Percentiles rank a stretch among this genome's conserved stretches.
phyloP scores from a whole-genome alignment of 495 filamentous ascomycete species.

The Aspergillus nanangensis region DNA sequence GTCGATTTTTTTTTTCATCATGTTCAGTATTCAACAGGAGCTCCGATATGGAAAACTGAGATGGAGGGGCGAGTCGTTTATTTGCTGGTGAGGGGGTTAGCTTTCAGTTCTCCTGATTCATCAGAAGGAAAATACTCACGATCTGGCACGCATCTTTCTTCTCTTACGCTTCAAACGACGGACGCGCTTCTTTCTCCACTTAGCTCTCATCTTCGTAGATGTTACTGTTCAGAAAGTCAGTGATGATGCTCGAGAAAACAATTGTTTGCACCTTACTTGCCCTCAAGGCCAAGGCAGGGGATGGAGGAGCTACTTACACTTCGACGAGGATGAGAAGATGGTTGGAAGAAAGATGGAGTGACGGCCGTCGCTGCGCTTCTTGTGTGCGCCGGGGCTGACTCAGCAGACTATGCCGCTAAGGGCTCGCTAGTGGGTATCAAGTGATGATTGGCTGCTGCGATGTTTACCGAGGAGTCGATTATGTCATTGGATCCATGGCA shows the following conservation, averaged over 20 bases:
- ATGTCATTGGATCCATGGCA: slow-evolving; percentile 1
- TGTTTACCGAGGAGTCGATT: slow-evolving; percentile 19
- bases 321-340: slow-evolving; percentile 53
- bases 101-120: not conserved
- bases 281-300: slow-evolving; percentile 5
- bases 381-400: slow-evolving; percentile 45
- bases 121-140: slow-evolving; percentile 55
- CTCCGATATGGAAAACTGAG: slow-evolving; percentile 47
- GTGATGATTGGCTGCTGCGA: slow-evolving; percentile 14
- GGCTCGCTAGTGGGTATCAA: slow-evolving; percentile 23
- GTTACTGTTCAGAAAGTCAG: slow-evolving; percentile 19
- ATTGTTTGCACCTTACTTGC: no score
- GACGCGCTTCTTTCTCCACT: slow-evolving; percentile 99
- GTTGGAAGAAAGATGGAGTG: slow-evolving; percentile 43
- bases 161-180: slow-evolving; percentile 97
- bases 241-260: no score
- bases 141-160: slow-evolving; percentile 95
- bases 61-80: slow-evolving; percentile 66
- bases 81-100: slow-evolving; percentile 53
- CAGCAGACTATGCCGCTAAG: slow-evolving; percentile 39
- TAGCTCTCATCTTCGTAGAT: slow-evolving; percentile 88
- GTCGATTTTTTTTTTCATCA: slow-evolving; percentile 27
- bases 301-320: slow-evolving; percentile 35
- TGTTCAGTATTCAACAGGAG: slow-evolving; percentile 45
- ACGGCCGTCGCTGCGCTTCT: slow-evolving; percentile 31